phyloP scores from a whole-genome alignment of 2,329 filamentous ascomycete species.

The Alternaria triticimaculans region DNA sequence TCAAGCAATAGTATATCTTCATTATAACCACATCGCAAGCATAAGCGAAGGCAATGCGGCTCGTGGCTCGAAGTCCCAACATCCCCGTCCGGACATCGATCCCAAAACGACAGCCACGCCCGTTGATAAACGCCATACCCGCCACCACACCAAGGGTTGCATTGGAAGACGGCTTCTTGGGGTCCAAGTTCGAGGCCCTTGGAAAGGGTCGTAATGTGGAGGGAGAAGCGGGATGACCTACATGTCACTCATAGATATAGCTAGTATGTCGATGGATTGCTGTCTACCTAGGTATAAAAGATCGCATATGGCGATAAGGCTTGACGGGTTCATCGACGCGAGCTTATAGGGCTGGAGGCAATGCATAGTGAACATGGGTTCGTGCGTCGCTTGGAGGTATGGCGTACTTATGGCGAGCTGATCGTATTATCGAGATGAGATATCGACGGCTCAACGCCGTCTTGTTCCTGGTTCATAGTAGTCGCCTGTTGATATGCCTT shows the following conservation, averaged over 20 bases:
- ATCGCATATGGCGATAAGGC: background rate
- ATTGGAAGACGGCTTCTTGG: background rate
- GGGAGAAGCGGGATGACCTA: background rate
- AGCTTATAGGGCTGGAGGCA: background rate
- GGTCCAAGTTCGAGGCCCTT: background rate
- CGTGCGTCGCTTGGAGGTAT: background rate
- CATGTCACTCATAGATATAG: background rate
- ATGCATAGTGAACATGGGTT: background rate
- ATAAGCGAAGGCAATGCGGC: background rate
- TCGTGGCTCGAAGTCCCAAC: background rate
- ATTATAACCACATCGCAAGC: background rate
- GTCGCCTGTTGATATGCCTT: background rate
- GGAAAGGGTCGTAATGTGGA: background rate
- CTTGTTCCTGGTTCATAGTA: background rate
- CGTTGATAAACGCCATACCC: background rate
- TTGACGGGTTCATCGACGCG: background rate
- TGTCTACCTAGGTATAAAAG: background rate
- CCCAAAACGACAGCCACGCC: background rate
- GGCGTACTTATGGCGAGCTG: conserved; percentile 7
- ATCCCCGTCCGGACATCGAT: background rate
- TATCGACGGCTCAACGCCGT: background rate
- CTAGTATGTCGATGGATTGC: background rate
- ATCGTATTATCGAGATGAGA: conserved; percentile 4
- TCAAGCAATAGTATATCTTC: background rate
- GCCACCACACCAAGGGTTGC: background rate